These are phyloP conservation scores for Termitomyces sp. DNA, from an alignment of 768 basidiomycete genomes.

Conservation along the genomic window DNA sequence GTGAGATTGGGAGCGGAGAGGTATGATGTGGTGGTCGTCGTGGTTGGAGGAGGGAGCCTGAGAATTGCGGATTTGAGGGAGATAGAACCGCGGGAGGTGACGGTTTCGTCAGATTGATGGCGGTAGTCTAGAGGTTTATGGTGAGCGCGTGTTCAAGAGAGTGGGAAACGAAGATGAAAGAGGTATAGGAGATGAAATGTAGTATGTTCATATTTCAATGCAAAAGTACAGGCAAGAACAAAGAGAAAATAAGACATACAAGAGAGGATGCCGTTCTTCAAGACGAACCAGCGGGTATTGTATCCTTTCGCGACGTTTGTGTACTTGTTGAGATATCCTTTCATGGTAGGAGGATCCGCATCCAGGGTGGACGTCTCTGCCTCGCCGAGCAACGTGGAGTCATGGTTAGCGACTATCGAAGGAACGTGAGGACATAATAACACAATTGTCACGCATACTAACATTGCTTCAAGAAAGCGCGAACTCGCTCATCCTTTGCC, in stretches of 20 bases:
- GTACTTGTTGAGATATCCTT: constrained; percentile 87
- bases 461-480: constrained; percentile 84
- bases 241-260: constrained; percentile 43
- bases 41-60: constrained; percentile 35
- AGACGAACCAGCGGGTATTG: constrained; percentile 87
- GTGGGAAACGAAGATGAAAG: background rate
- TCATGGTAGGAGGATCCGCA: constrained; percentile 55
- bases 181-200: background rate
- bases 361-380: constrained; percentile 12
- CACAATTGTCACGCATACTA: constrained; percentile 20
- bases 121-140: constrained; percentile 60
- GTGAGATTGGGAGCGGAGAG: background rate
- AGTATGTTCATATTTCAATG: background rate
- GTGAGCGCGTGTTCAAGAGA: background rate
- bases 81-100: constrained; percentile 84
- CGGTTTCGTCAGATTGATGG: constrained; percentile 83
- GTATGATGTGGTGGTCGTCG: background rate
- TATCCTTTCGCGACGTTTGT: constrained; percentile 90
- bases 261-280: constrained; percentile 80
- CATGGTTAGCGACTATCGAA: constrained; percentile 70
- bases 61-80: constrained; percentile 77
- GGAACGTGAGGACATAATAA: background rate
- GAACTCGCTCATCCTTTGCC: constrained; percentile 78
- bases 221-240: background rate
- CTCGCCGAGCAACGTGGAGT: constrained; percentile 54